Evolutionary conservation across 257 asterid genomes (phyloP), one percentile per base, ranked within the genome.

Genomic region (Eustoma russellianum): DNA sequence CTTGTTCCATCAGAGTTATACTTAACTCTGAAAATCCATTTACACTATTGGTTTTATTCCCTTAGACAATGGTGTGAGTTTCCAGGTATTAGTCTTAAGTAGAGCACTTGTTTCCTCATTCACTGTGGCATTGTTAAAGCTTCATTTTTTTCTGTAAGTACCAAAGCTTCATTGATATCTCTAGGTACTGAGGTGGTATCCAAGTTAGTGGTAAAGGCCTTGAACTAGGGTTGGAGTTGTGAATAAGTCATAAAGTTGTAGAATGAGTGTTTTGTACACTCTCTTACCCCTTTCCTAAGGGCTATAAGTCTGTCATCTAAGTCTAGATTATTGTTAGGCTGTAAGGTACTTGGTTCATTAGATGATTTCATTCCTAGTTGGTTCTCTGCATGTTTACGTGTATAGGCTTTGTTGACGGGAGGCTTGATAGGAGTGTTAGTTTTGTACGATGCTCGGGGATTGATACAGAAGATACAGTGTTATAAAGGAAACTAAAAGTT

Each of bases 401-500:
- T 38, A 0, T 3, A 11, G 0, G 7, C 3, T 11, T 38, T 38
- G 0, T 0, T 38, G 13, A 38, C 7, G 2, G 11, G 43, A 2
- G 43, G 43, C 7, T 10, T 38, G 2, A 7, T 10, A 0, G 12
- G 30, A 0, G 30, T 24, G 30, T 2, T 24, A 4, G 2, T 24
- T 24, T 24, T 24, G 30, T 24, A 24, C 3, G 1, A 24, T 2
- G 30, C 2, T 24, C 2, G 3, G 30, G 30, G 0, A 1, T 24
- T 1, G 30, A 2, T 24, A 38, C 6, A 8, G 6, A 5, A 5
- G 12, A 1, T 2, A 38, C 2, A 19, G 1, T 3, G 1, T 1
- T 1, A 19, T 1, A 19, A 3, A 3, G 3, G 3, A 1, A 1
- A 3, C 3, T n/a, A n/a, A n/a, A n/a, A n/a, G n/a, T n/a, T n/a